phyloP scores from a whole-genome alignment of 805 yeast species.

The Cyberlindnera meyerae region DNA sequence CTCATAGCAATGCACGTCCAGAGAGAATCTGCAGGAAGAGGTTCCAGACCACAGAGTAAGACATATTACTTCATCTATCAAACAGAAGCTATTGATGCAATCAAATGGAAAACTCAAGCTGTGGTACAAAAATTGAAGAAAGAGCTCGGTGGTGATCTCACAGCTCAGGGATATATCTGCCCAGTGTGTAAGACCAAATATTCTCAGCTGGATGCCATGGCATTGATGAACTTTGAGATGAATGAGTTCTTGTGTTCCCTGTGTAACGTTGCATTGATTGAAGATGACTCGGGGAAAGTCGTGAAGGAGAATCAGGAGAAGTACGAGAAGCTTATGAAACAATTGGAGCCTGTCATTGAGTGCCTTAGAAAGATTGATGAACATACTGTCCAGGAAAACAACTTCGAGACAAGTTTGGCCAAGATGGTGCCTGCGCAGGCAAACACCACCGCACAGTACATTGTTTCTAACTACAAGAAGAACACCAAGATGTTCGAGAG shows the following conservation, averaged over 20 bases:
- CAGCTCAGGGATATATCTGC: slow-evolving; percentile 92
- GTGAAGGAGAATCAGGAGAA: slow-evolving; percentile 77
- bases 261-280: slow-evolving; percentile 72
- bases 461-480: slow-evolving; percentile 46
- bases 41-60: slow-evolving; percentile 61
- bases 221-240: slow-evolving; percentile 72
- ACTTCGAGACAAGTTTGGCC: slow-evolving; percentile 79
- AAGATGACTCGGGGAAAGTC: slow-evolving; percentile 84
- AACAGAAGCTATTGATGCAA: slow-evolving; percentile 91
- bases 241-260: slow-evolving; percentile 80
- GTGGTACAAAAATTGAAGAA: slow-evolving; percentile 74
- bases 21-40: slow-evolving; percentile 56
- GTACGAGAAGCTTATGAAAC: slow-evolving; percentile 80
- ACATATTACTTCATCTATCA: slow-evolving; percentile 83
- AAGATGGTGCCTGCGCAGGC: slow-evolving; percentile 83
- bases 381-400: slow-evolving; percentile 75
- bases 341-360: slow-evolving; percentile 81
- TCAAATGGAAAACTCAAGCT: slow-evolving; percentile 93
- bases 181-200: slow-evolving; percentile 79
- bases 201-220: slow-evolving; percentile 82
- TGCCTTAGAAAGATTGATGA: slow-evolving; percentile 81
- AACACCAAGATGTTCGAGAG: slow-evolving; percentile 39
- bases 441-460: slow-evolving; percentile 61
- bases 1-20: slow-evolving; percentile 66
- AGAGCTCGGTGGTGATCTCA: slow-evolving; percentile 77